Evolutionary conservation across 2,329 filamentous ascomycete species (phyloP).

Genomic region (Lasiodiplodia sp.): DNA sequence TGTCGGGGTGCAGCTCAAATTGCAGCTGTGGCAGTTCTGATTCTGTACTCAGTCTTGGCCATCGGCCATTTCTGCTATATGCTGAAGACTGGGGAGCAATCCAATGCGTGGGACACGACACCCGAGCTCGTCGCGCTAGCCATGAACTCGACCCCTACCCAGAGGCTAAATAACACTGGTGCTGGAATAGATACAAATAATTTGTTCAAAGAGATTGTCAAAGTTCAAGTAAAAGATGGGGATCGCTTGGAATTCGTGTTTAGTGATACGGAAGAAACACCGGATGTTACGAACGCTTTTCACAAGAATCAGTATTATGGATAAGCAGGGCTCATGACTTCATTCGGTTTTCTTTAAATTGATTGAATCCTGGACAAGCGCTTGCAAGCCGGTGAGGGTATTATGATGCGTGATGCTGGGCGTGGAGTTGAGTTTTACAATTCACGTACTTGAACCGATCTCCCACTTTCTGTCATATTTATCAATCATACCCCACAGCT

Average conservation of each 20-base stretch:
- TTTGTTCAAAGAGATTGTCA: background rate
- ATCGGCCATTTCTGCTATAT: background rate
- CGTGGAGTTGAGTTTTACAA: too few species aligned
- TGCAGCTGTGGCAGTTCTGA: background rate
- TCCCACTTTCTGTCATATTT: too few species aligned
- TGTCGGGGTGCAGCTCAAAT: background rate
- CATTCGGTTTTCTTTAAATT: too few species aligned
- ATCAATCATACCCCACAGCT: too few species aligned
- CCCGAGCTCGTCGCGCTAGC: constrained; percentile 14
- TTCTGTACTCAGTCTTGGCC: background rate
- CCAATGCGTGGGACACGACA: constrained; percentile 16
- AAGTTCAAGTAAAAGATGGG: background rate
- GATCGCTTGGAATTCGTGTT: background rate
- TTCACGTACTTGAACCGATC: too few species aligned
- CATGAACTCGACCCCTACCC: background rate
- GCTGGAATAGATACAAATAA: background rate
- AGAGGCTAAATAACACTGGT: constrained; percentile 1
- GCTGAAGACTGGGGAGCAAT: background rate
- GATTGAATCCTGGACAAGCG: too few species aligned
- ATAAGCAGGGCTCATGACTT: background rate
- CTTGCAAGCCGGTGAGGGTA: too few species aligned
- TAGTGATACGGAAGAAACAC: background rate
- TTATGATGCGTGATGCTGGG: too few species aligned
- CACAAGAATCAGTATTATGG: background rate
- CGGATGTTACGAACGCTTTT: background rate